Conservation (phyloP, 805 yeast species). For the Debaryomyces hansenii region DNA sequence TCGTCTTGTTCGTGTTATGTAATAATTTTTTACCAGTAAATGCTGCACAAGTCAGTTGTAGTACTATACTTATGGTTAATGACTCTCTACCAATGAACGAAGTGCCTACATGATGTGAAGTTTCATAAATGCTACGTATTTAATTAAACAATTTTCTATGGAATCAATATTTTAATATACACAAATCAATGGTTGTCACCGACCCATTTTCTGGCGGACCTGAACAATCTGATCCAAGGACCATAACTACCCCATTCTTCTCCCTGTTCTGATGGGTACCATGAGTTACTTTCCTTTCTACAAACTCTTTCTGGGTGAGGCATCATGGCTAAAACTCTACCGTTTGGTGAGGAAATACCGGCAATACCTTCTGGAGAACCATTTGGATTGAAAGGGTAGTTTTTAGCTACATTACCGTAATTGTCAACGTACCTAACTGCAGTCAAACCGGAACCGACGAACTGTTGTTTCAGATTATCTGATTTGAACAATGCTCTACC, state of each 20-base stretch:
- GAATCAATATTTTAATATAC: constrained; percentile 5
- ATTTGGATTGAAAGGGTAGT: constrained; percentile 93
- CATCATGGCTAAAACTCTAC: constrained; percentile 97
- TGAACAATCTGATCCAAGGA: constrained; percentile 93
- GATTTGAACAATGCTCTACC: constrained; percentile 79
- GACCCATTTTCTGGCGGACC: constrained; percentile 94
- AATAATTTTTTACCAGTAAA: no score
- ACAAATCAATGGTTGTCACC: constrained; percentile 32
- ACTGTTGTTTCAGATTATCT: constrained; percentile 42
- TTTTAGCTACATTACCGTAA: constrained; percentile 79
- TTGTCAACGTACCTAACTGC: constrained; percentile 86
- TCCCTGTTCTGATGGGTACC: constrained; percentile 67
- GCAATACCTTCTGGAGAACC: constrained; percentile 94
- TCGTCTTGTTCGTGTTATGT: no score
- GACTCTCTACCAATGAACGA: no score
- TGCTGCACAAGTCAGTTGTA: no score
- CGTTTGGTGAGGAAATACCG: constrained; percentile 86
- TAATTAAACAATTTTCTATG: neutral
- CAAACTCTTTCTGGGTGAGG: constrained; percentile 98
- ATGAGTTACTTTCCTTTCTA: constrained; percentile 86
- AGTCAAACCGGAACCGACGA: constrained; percentile 53
- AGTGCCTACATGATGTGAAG: no score
- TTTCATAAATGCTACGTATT: no score
- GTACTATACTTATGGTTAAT: no score
- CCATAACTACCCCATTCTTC: constrained; percentile 79